Percentiles rank a stretch among this genome's conserved stretches.
phyloP scores from a whole-genome alignment of 2,329 filamentous ascomycete genomes.

The Sclerotinia subarctica region DNA sequence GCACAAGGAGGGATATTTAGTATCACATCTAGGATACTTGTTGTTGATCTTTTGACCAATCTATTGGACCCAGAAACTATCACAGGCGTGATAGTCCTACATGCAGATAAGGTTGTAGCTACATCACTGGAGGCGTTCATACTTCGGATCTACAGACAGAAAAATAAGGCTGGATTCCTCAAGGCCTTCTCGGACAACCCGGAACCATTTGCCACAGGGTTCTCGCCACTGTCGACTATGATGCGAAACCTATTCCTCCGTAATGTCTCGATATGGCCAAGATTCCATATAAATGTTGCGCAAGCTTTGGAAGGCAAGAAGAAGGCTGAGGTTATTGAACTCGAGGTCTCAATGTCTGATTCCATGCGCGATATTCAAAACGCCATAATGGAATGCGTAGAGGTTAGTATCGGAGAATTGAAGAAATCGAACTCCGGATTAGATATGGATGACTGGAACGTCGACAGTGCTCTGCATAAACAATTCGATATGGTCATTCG shows the following conservation, averaged over 20 bases:
- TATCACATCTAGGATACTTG: slow-evolving; percentile 90
- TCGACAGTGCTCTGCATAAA: slow-evolving; percentile 86
- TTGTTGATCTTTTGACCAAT: slow-evolving; percentile 86
- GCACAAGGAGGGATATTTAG: slow-evolving; percentile 85
- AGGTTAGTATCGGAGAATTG: slow-evolving; percentile 88
- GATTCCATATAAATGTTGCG: slow-evolving; percentile 89
- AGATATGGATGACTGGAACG: slow-evolving; percentile 95
- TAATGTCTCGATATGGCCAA: slow-evolving; percentile 85
- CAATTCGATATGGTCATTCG: slow-evolving; percentile 89
- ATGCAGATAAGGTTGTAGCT: slow-evolving; percentile 81
- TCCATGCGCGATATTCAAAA: slow-evolving; percentile 91
- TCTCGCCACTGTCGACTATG: slow-evolving; percentile 83
- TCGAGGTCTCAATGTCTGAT: slow-evolving; percentile 94
- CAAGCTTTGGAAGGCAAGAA: slow-evolving; percentile 85
- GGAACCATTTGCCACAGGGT: slow-evolving; percentile 84
- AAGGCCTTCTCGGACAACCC: slow-evolving; percentile 96
- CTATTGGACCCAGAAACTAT: slow-evolving; percentile 79
- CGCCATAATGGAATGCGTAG: slow-evolving; percentile 92
- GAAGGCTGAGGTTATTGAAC: slow-evolving; percentile 94
- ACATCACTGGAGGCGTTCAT: slow-evolving; percentile 95
- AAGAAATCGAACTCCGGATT: slow-evolving; percentile 87
- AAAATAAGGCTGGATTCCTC: slow-evolving; percentile 89
- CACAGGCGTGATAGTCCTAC: slow-evolving; percentile 81
- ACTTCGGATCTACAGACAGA: slow-evolving; percentile 85
- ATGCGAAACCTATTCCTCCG: slow-evolving; percentile 88